Evolutionary conservation across 2,329 filamentous ascomycete species (phyloP).

Genomic region (Colletotrichum sp.): DNA sequence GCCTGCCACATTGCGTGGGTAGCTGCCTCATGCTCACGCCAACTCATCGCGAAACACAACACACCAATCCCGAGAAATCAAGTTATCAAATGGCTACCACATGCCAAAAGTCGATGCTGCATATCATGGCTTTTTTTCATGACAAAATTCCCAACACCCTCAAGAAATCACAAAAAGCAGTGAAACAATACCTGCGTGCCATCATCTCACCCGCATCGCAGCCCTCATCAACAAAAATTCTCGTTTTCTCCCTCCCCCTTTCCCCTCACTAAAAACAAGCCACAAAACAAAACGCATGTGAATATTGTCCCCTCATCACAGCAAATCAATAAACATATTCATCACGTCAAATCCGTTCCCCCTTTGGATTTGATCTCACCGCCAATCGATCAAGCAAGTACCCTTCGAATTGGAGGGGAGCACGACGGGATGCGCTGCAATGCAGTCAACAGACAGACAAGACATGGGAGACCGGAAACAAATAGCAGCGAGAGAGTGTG

Average conservation of each 20-base stretch:
- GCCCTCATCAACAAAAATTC: neutral
- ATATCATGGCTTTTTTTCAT: neutral
- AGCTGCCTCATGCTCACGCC: neutral
- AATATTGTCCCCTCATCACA: neutral
- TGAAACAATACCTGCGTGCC: neutral
- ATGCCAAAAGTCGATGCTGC: neutral
- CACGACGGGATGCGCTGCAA: neutral
- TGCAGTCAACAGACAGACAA: neutral
- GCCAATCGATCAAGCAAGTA: neutral
- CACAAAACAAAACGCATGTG: neutral
- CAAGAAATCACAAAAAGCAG: neutral
- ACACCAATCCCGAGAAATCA: neutral
- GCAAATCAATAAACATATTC: neutral
- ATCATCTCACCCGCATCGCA: neutral
- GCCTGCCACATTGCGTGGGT: neutral
- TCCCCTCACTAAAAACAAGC: neutral
- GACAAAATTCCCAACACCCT: neutral
- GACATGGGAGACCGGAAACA: neutral
- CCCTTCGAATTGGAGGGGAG: neutral
- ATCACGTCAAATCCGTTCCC: neutral
- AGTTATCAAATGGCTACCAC: neutral
- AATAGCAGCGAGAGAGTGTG: neutral
- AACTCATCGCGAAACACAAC: neutral
- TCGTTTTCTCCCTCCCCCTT: neutral
- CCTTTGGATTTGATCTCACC: neutral